Percentiles rank a stretch among this genome's conserved stretches.
Conservation (phyloP, 228 moss, liverwort and hornwort species). For the Sphagnum fallax region DNA sequence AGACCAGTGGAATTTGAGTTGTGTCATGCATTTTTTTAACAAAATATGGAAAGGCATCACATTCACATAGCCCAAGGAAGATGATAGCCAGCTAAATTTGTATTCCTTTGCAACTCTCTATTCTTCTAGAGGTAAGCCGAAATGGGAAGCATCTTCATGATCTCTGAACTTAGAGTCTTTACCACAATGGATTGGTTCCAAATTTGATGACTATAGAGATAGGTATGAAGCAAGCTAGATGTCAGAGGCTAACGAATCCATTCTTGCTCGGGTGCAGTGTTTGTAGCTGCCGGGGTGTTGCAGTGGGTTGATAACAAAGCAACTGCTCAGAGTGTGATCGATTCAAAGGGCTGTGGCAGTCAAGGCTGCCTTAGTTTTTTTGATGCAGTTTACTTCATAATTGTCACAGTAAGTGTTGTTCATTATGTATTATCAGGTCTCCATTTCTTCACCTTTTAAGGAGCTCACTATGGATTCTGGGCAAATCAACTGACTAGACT, state of each 20-base stretch:
- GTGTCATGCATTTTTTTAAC: background rate
- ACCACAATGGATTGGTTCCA: too few species aligned
- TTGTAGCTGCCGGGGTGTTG: constrained; percentile 89
- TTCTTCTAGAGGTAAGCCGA: too few species aligned
- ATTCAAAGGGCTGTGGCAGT: constrained; percentile 37
- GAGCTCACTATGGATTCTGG: background rate
- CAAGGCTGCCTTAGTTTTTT: constrained; percentile 80
- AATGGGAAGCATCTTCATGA: too few species aligned
- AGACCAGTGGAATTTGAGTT: background rate
- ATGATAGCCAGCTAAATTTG: too few species aligned
- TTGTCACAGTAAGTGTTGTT: constrained; percentile 63
- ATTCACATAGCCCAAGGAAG: too few species aligned
- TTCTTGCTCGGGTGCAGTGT: constrained; percentile 40
- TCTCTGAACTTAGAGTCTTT: too few species aligned
- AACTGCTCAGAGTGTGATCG: constrained; percentile 48
- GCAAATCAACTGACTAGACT: background rate
- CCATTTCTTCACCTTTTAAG: background rate
- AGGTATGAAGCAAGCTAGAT: too few species aligned
- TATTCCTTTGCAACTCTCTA: too few species aligned
- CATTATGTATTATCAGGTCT: background rate
- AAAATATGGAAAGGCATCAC: background rate
- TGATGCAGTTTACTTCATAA: constrained; percentile 89
- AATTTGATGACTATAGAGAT: too few species aligned
- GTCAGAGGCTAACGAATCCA: too few species aligned
- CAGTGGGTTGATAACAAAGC: constrained; percentile 94